phyloP scores from a whole-genome alignment of 345 rosid genomes.

The Aquilaria malaccensis region DNA sequence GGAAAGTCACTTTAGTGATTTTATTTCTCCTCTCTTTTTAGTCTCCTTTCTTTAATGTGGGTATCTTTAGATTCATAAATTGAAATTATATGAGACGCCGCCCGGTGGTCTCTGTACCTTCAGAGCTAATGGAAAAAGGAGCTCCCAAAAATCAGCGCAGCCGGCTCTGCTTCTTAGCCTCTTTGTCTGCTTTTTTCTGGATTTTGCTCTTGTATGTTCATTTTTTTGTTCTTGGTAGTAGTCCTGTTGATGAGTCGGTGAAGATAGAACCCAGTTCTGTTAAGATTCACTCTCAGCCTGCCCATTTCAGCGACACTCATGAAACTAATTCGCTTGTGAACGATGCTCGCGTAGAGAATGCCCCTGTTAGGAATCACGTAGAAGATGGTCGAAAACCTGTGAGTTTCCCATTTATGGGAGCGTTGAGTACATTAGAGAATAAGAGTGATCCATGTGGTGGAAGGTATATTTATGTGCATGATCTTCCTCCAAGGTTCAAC shows the following conservation, averaged over 20 bases:
- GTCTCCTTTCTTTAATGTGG: slow-evolving; percentile 10
- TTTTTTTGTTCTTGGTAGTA: slow-evolving; percentile 46
- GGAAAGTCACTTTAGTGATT: slow-evolving; percentile 15
- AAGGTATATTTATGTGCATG: slow-evolving; percentile 71
- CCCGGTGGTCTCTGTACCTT: slow-evolving; percentile 23
- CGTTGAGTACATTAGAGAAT: slow-evolving; percentile 69
- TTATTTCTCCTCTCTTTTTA: slow-evolving; percentile 4
- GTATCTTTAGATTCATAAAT: slow-evolving; percentile 3
- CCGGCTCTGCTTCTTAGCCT: slow-evolving; percentile 45
- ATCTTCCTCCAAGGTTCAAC: slow-evolving; percentile 71
- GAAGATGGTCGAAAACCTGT: neutral
- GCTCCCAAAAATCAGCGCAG: slow-evolving; percentile 42
- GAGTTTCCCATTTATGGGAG: slow-evolving; percentile 47
- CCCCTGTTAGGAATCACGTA: no score
- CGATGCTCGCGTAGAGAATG: neutral
- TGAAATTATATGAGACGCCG: slow-evolving; percentile 56
- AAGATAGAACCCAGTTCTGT: slow-evolving; percentile 21
- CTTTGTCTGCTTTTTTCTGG: slow-evolving; percentile 63
- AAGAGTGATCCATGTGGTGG: slow-evolving; percentile 84
- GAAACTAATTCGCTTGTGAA: slow-evolving; percentile 11
- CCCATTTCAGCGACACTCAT: slow-evolving; percentile 15
- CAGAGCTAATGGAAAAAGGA: slow-evolving; percentile 58
- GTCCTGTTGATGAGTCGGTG: slow-evolving; percentile 26
- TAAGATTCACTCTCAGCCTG: slow-evolving; percentile 18
- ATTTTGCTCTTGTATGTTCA: slow-evolving; percentile 57